phyloP scores from a whole-genome alignment of 345 rosid species.

The Theobroma cacao region DNA sequence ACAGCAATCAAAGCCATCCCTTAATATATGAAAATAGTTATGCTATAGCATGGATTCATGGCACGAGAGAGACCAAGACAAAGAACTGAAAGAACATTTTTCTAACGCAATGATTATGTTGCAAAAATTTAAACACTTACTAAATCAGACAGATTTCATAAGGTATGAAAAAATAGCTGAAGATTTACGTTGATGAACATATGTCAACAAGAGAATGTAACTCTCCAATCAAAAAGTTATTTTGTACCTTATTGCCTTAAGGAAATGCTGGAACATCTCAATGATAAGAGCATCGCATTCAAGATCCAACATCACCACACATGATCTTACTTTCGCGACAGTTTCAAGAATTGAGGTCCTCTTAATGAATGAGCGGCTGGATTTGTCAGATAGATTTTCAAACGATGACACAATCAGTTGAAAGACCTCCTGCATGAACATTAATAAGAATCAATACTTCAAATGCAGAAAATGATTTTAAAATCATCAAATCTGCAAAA shows the following conservation, averaged over 20 bases:
- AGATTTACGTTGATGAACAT: not conserved
- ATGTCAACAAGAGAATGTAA: not conserved
- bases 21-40: not conserved
- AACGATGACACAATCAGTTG: conserved; percentile 89
- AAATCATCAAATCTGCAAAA: not conserved
- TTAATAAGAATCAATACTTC: conserved; percentile 3
- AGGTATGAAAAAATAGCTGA: not conserved
- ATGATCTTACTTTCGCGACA: conserved; percentile 92
- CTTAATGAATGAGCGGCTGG: conserved; percentile 69
- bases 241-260: conserved; percentile 64
- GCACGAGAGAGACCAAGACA: not conserved
- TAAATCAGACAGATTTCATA: not conserved
- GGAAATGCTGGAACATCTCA: conserved; percentile 90
- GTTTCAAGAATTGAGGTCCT: conserved; percentile 90
- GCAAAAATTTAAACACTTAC: not conserved
- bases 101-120: not conserved
- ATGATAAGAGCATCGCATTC: conserved; percentile 83
- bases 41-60: not conserved
- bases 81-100: not conserved
- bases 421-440: conserved; percentile 71
- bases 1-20: not conserved
- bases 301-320: conserved; percentile 97
- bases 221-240: not conserved
- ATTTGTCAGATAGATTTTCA: conserved; percentile 62
- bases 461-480: not conserved